Evolutionary conservation across 495 filamentous ascomycete species (phyloP).

Genomic region (Lophiostoma macrostomum): DNA sequence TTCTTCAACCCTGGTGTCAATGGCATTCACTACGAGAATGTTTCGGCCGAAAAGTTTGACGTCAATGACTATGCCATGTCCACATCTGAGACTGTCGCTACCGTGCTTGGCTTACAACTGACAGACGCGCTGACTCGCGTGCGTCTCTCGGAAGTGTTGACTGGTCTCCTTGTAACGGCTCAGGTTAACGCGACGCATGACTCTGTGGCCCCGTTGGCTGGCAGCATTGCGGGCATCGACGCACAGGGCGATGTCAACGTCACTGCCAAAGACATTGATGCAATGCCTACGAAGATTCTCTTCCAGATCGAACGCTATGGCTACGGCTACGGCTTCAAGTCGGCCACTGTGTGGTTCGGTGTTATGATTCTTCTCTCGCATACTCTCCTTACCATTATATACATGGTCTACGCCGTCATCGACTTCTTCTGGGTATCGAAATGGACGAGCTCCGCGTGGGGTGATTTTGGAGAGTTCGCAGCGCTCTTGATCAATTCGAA

Average conservation of each 20-base stretch:
- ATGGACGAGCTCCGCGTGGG: constrained; percentile 5
- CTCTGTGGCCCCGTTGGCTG: background rate
- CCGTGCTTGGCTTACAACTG: background rate
- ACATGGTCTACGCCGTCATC: constrained; percentile 1
- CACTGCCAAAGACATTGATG: background rate
- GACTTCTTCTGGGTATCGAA: background rate
- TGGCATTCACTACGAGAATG: background rate
- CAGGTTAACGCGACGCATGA: background rate
- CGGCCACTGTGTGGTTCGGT: background rate
- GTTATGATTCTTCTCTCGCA: background rate
- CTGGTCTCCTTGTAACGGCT: background rate
- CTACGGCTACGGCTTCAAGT: constrained; percentile 2
- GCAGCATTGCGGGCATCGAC: background rate
- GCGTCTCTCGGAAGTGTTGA: background rate
- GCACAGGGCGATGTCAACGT: background rate
- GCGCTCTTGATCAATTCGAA: constrained; percentile 1
- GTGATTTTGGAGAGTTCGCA: background rate
- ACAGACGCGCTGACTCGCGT: background rate
- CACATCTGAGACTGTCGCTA: background rate
- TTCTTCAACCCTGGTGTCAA: background rate
- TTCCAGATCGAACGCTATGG: background rate
- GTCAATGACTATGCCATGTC: background rate
- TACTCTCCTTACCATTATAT: background rate
- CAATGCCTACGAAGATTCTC: background rate
- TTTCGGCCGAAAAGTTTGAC: too few relatives aligned